Conservation (phyloP, 1,284 basidiomycete genomes). For the Ceratorhiza oryzae-sativae region DNA sequence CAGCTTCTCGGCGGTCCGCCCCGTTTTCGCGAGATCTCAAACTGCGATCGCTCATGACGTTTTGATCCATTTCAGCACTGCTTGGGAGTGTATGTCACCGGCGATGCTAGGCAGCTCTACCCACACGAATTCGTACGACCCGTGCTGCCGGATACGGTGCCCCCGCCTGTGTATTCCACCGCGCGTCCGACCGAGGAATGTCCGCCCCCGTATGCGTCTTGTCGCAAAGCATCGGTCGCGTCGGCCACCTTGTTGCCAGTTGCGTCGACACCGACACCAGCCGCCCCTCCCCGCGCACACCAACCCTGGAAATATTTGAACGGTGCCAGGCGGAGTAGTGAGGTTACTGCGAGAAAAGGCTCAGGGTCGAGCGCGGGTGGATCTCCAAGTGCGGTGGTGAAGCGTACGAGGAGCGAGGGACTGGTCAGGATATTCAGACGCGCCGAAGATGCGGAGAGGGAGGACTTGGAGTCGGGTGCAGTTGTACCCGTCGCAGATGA, state of each 20-base stretch:
- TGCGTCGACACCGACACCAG: background rate
- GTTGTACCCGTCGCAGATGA: background rate
- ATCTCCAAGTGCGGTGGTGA: background rate
- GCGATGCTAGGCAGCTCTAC: slow-evolving; percentile 34
- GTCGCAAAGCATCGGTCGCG: slow-evolving; percentile 14
- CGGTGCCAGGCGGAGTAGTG: slow-evolving; percentile 10
- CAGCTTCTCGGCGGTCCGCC: background rate
- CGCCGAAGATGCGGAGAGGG: background rate
- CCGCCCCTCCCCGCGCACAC: background rate
- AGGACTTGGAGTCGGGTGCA: background rate
- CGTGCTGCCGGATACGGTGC: background rate
- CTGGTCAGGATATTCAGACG: background rate
- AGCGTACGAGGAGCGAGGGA: slow-evolving; percentile 20
- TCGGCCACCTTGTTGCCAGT: background rate
- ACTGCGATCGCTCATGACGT: slow-evolving; percentile 3
- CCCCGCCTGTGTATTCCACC: slow-evolving; percentile 23
- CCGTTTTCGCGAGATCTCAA: background rate
- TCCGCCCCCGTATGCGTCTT: background rate
- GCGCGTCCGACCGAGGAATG: background rate
- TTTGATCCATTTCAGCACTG: slow-evolving; percentile 1
- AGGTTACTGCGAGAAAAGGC: background rate
- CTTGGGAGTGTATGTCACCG: slow-evolving; percentile 21
- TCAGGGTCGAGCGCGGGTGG: background rate
- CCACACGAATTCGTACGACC: slow-evolving; percentile 25
- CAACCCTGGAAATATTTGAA: background rate